Evolutionary conservation across 805 yeast genomes (phyloP).

Genomic region (Pichia sporocuriosa): DNA sequence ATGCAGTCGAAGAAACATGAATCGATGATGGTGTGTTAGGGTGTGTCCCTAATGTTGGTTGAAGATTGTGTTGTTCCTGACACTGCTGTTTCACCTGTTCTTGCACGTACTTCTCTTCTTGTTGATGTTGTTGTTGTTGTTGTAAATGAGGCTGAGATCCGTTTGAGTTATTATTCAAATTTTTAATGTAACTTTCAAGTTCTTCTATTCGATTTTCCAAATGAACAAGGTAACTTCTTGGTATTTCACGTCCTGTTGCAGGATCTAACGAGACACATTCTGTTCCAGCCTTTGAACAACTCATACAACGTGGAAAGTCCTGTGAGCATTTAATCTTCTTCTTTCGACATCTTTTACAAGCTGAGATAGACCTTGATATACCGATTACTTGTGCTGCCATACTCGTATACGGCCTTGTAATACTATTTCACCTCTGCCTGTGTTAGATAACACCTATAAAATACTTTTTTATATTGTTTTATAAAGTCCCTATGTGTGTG

Average conservation of each 20-base stretch:
- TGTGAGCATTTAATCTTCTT: constrained; percentile 65
- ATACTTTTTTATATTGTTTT: too few relatives aligned
- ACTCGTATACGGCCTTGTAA: not conserved
- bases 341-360: constrained; percentile 75
- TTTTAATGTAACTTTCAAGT: constrained; percentile 45
- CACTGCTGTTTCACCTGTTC: too few relatives aligned
- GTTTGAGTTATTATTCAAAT: not conserved
- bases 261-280: constrained; percentile 84
- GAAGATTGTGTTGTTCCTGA: too few relatives aligned
- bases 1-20: too few relatives aligned
- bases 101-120: not conserved
- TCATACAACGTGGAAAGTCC: constrained; percentile 58
- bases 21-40: too few relatives aligned
- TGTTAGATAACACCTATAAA: not conserved
- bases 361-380: constrained; percentile 63
- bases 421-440: not conserved
- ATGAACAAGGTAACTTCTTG: constrained; percentile 69
- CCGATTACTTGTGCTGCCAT: constrained; percentile 25
- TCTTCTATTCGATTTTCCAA: constrained; percentile 57
- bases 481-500: too few relatives aligned
- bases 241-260: constrained; percentile 80
- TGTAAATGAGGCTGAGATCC: not conserved
- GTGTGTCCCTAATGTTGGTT: too few relatives aligned
- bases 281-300: constrained; percentile 54
- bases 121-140: not conserved